Evolutionary conservation across 257 asterid genomes (phyloP).

Genomic region (Nicotiana sylvestris): DNA sequence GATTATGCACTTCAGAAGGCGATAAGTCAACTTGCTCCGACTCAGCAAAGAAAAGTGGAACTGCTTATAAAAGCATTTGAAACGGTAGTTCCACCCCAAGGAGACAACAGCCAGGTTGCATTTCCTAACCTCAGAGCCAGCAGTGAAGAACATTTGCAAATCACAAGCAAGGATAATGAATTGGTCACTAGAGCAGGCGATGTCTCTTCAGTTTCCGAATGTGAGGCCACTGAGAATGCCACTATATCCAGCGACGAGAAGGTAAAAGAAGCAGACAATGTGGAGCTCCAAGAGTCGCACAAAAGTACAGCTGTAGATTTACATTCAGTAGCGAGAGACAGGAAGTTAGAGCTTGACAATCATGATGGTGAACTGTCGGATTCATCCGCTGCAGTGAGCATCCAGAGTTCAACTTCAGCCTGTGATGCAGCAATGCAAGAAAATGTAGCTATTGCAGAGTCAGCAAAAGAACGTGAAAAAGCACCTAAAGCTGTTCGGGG

Average conservation of each 20-base stretch:
- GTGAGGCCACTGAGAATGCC: not conserved
- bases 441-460: not conserved
- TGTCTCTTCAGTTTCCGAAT: not conserved
- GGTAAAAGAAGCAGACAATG: not conserved
- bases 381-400: not conserved
- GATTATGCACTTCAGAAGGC: conserved; percentile 95
- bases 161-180: not conserved
- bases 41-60: conserved; percentile 76
- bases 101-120: conserved; percentile 37
- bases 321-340: not conserved
- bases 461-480: conserved; percentile 9
- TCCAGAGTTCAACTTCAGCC: not conserved
- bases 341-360: not conserved
- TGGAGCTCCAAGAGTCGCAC: not conserved
- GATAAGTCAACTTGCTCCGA: conserved; percentile 82
- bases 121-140: conserved; percentile 16
- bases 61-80: conserved; percentile 94
- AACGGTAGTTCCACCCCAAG: conserved; percentile 69
- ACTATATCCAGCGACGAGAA: not conserved
- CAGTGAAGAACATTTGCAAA: not conserved
- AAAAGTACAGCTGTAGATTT: too few relatives aligned
- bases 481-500: not conserved
- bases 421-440: not conserved
- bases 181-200: not conserved
- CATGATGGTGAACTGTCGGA: not conserved